phyloP scores from a whole-genome alignment of 192 early-diverging fungal genomes.

The Phlyctochytrium planicorne region DNA sequence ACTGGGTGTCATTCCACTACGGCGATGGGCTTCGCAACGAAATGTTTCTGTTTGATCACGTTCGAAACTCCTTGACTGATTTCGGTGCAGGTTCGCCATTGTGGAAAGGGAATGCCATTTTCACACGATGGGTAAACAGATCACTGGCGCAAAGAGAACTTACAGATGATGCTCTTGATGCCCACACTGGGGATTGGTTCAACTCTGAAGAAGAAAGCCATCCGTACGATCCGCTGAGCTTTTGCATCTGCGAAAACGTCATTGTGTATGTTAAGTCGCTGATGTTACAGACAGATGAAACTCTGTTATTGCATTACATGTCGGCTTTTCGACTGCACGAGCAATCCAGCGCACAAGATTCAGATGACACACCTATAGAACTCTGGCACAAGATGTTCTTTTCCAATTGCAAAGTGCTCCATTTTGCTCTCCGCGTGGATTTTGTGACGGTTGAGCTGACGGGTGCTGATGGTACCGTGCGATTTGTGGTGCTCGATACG shows the following conservation, averaged over 20 bases:
- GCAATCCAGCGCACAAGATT: not conserved
- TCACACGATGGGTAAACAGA: not conserved
- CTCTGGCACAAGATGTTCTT: not conserved
- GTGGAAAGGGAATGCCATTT: not conserved
- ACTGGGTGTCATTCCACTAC: constrained; percentile 1
- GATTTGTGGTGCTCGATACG: not conserved
- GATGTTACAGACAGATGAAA: not conserved
- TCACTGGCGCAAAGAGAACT: not conserved
- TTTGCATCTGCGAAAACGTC: not conserved
- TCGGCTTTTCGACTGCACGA: not conserved
- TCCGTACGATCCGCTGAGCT: not conserved
- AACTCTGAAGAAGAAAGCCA: not conserved
- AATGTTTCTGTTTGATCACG: not conserved
- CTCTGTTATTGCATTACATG: not conserved
- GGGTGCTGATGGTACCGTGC: not conserved
- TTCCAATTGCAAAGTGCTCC: not conserved
- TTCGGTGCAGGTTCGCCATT: not conserved
- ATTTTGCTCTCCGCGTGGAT: not conserved
- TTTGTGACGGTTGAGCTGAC: not conserved
- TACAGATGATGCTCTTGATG: not conserved
- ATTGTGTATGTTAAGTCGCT: not conserved
- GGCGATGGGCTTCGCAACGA: not conserved
- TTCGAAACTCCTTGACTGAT: not conserved
- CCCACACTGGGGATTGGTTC: not conserved
- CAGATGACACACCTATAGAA: not conserved